These are phyloP conservation scores for Didymellaceae sp. DNA, from an alignment of 2,329 filamentous ascomycete species.

Conservation along the genomic window DNA sequence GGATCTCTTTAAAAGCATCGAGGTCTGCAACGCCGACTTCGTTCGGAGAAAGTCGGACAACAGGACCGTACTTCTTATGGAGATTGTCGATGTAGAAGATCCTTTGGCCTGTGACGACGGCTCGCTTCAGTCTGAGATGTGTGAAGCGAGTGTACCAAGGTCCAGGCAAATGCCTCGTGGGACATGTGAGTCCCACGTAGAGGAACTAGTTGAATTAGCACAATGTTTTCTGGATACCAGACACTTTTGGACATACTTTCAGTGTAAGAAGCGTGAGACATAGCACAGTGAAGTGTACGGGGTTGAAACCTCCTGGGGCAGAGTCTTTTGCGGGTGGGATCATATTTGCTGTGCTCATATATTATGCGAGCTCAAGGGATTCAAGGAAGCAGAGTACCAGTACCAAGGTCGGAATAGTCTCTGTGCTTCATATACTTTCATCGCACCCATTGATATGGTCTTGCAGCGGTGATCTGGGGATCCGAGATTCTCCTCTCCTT, in stretches of 20 bases:
- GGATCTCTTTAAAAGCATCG: constrained; percentile 38
- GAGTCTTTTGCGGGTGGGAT: constrained; percentile 1
- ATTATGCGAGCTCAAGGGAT: not conserved
- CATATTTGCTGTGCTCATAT: constrained; percentile 3
- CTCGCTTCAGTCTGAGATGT: constrained; percentile 46
- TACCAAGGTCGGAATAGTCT: not conserved
- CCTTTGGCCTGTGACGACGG: constrained; percentile 47
- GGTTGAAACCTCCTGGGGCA: constrained; percentile 7
- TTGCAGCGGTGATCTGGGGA: constrained; percentile 15
- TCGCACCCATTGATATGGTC: not conserved
- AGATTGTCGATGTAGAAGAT: constrained; percentile 50
- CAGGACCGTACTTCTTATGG: constrained; percentile 42
- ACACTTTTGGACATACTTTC: not conserved
- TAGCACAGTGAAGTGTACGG: constrained; percentile 15
- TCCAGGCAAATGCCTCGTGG: constrained; percentile 36
- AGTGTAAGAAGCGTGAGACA: constrained; percentile 13
- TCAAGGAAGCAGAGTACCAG: constrained; percentile 1
- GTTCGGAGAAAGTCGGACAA: constrained; percentile 40
- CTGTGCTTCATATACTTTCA: constrained; percentile 12
- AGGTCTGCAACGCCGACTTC: constrained; percentile 42
- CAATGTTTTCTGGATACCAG: no score
- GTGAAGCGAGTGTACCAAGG: constrained; percentile 45
- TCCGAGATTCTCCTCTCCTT: constrained; percentile 1
- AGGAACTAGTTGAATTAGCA: constrained; percentile 21
- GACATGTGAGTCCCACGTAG: constrained; percentile 35